Percentiles rank a stretch among this genome's conserved stretches.
Conservation (phyloP, 768 basidiomycete species). For the Leccinum ochraceum region DNA sequence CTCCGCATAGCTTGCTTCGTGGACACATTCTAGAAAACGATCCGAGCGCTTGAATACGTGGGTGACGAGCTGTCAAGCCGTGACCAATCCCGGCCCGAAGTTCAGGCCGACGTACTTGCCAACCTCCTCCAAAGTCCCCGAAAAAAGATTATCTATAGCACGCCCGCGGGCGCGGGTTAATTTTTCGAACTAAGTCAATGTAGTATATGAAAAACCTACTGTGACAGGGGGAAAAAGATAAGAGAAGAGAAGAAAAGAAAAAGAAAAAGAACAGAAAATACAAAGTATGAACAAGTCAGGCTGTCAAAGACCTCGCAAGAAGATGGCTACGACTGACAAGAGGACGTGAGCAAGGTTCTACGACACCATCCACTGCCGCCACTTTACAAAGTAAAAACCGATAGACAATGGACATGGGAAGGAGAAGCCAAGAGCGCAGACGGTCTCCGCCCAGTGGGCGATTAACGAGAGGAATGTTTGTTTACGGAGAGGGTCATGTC, state of each 20-base stretch:
- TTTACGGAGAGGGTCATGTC: slow-evolving; percentile 25
- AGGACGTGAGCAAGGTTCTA: slow-evolving; percentile 6
- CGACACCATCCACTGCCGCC: slow-evolving; percentile 4
- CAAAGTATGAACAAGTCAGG: slow-evolving; percentile 11
- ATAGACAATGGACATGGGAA: slow-evolving; percentile 2
- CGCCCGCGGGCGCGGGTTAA: too few relatives aligned
- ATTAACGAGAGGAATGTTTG: slow-evolving; percentile 21
- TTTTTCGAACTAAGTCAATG: slow-evolving; percentile 12
- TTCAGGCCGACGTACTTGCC: not conserved
- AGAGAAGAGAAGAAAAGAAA: not conserved
- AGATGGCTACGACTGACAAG: slow-evolving; percentile 3
- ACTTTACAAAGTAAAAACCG: not conserved
- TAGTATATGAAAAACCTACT: slow-evolving; percentile 27
- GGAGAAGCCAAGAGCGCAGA: slow-evolving; percentile 8
- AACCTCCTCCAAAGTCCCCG: slow-evolving; percentile 5
- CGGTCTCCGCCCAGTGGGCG: slow-evolving; percentile 12
- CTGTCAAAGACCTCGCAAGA: slow-evolving; percentile 6
- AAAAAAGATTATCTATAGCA: slow-evolving; percentile 3
- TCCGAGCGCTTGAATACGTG: too few relatives aligned
- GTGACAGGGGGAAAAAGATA: slow-evolving; percentile 14
- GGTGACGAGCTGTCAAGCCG: too few relatives aligned
- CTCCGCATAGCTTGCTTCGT: too few relatives aligned
- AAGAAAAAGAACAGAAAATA: not conserved
- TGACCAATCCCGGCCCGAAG: too few relatives aligned
- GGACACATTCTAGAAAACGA: too few relatives aligned